Percentiles rank a stretch among this genome's conserved stretches.
Evolutionary conservation across 305 asterid species (phyloP).

Genomic region (Nicotiana rustica): DNA sequence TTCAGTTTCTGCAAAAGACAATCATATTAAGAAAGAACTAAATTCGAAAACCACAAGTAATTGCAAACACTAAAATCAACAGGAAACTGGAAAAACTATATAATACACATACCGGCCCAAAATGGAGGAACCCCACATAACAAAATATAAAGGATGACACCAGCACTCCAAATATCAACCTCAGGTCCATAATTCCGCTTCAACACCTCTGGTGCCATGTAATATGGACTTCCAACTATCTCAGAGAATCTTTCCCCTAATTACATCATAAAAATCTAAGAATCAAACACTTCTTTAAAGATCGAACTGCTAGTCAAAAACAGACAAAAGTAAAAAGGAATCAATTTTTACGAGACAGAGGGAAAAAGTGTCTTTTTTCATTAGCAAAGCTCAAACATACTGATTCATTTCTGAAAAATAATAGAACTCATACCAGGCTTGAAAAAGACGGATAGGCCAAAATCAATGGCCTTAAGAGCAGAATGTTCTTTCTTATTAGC

Average conservation of each 20-base stretch:
- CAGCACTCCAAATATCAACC: conserved; percentile 93
- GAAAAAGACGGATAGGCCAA: conserved; percentile 91
- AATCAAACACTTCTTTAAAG: conserved; percentile 11
- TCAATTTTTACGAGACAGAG: background rate
- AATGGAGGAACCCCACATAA: conserved; percentile 97
- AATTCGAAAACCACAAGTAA: background rate
- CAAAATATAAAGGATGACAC: conserved; percentile 88
- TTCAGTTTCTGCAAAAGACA: conserved; percentile 72
- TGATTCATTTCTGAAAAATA: background rate
- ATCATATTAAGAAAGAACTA: background rate
- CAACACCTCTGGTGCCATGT: conserved; percentile 94
- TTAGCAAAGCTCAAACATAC: background rate
- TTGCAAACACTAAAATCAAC: background rate
- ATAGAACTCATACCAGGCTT: conserved; percentile 66
- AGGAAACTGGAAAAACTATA: conserved; percentile 4
- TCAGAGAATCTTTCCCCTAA: conserved; percentile 89
- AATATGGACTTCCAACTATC: conserved; percentile 98
- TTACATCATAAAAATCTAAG: background rate
- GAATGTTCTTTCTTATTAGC: conserved; percentile 96
- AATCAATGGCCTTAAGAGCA: conserved; percentile 87
- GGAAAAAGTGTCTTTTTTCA: conserved; percentile 10
- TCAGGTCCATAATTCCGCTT: conserved; percentile 90
- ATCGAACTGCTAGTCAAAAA: background rate
- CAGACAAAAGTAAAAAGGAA: background rate
- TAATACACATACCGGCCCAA: conserved; percentile 78